Base-by-base conservation (phyloP, 768 basidiomycete genomes). In the Obba rivulosa region DNA sequence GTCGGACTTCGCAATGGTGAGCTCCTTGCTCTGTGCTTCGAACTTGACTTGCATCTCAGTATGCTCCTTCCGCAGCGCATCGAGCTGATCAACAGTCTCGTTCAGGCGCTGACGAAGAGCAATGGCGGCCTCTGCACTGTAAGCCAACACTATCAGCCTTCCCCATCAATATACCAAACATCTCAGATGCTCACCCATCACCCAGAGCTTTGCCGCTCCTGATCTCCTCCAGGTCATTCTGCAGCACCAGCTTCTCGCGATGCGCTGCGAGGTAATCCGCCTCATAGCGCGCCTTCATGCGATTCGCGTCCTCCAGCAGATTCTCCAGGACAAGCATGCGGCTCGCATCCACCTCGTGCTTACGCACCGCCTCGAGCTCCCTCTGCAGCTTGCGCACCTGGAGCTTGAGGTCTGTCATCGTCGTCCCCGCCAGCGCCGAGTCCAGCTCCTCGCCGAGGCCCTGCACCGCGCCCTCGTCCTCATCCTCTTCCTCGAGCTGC, bases 361-460 rank as follows among this genome's bases (percentile, higher is more conserved):
- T 82, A 64, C 75, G 75, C 25, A 85, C 76, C 4, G 80, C 77
- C 42, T 85, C 83, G 25, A 98, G 73, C 62, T 97, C 92, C 21
- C 92, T 71, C 62, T 88, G 73, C 23, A 97, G 75, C 51, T 80
- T 84, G 51, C 85, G 80, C 43, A 97, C 80, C 61, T 90, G 85
- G 23, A 97, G 72, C 62, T 94, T 96, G 53, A 97, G 71, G 62
- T 92, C 91, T 1, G 92, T 98, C 81, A 85, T 93, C 10, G 87
- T 92, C 41, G 83, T 87, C 21, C 90, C 89, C 22, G 79, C 65
- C 38, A 92, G 75, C 0, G 90, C 90, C 55, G 92, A 83, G 50
- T 92, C 89, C n/a, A 96, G 71, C 67, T 95, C 93, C 22, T 83
- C 82, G 35, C 83, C 87, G 2, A 95, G 74, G 14, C 83, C 89